Conservation (phyloP, 1,139 yeast genomes). For the Blastobotrys capitulatus region DNA sequence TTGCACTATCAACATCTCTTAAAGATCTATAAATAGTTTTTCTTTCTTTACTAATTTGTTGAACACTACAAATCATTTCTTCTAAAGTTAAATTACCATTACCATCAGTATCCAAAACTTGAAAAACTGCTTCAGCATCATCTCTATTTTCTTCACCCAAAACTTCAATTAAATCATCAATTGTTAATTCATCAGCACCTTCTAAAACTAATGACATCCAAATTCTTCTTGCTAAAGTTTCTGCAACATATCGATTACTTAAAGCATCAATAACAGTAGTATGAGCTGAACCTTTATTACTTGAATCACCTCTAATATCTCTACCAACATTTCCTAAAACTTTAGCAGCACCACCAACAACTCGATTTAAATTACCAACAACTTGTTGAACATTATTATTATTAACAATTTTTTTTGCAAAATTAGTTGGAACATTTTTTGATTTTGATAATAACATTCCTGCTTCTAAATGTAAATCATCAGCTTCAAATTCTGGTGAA, state of each 20-base stretch:
- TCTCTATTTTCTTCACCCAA: constrained; percentile 30
- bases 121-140: constrained; percentile 35
- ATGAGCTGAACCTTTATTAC: constrained; percentile 18
- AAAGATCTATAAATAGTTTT: constrained; percentile 36
- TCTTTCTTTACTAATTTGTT: constrained; percentile 34
- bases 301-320: constrained; percentile 22
- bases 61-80: constrained; percentile 34
- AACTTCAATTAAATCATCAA: constrained; percentile 35
- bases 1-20: constrained; percentile 39
- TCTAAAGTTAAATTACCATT: constrained; percentile 37
- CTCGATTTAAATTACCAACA: constrained; percentile 29
- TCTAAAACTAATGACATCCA: constrained; percentile 41
- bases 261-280: constrained; percentile 35
- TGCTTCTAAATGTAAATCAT: constrained; percentile 31
- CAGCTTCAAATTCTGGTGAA: constrained; percentile 35
- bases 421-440: constrained; percentile 15
- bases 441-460: constrained; percentile 28
- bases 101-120: constrained; percentile 34
- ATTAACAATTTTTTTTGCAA: constrained; percentile 20
- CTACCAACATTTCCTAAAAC: constrained; percentile 30
- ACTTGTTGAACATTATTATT: constrained; percentile 25
- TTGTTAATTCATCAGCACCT: constrained; percentile 32
- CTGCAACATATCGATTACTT: constrained; percentile 28
- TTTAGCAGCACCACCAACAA: constrained; percentile 30
- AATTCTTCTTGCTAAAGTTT: constrained; percentile 35